phyloP scores from a whole-genome alignment of 768 basidiomycete species.

The Macrolepiota fuliginosa region DNA sequence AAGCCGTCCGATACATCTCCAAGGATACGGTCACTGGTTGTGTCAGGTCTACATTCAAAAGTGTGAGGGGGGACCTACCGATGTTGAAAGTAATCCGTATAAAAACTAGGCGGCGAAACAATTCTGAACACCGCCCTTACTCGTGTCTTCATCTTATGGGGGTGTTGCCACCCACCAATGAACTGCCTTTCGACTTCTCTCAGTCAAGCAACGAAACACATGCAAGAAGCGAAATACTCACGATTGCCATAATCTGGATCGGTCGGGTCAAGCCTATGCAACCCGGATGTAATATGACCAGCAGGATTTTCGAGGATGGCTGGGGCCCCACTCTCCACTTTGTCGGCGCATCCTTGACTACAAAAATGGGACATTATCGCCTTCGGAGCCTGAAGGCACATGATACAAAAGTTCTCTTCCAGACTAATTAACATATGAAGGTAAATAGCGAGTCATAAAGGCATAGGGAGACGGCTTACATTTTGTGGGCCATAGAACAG shows the following conservation, averaged over 20 bases:
- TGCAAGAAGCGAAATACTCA: conserved; percentile 23
- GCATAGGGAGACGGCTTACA: conserved; percentile 27
- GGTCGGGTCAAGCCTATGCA: conserved; percentile 27
- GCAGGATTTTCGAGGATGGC: conserved; percentile 57
- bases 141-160: conserved; percentile 46
- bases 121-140: conserved; percentile 52
- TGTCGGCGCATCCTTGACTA: conserved; percentile 48
- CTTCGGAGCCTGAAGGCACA: conserved; percentile 59
- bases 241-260: conserved; percentile 37
- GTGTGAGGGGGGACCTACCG: conserved; percentile 29
- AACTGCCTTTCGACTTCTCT: conserved; percentile 48
- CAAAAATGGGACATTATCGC: conserved; percentile 62
- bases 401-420: conserved; percentile 51
- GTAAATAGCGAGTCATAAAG: background rate
- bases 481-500: conserved; percentile 51
- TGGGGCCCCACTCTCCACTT: conserved; percentile 54
- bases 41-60: background rate
- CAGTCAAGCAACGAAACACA: background rate
- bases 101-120: conserved; percentile 38
- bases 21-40: conserved; percentile 27
- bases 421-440: conserved; percentile 25
- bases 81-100: conserved; percentile 45
- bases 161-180: conserved; percentile 53
- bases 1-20: background rate
- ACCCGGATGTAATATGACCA: conserved; percentile 52